phyloP scores from a whole-genome alignment of 2,329 filamentous ascomycete species.

The Aspergillus niger region DNA sequence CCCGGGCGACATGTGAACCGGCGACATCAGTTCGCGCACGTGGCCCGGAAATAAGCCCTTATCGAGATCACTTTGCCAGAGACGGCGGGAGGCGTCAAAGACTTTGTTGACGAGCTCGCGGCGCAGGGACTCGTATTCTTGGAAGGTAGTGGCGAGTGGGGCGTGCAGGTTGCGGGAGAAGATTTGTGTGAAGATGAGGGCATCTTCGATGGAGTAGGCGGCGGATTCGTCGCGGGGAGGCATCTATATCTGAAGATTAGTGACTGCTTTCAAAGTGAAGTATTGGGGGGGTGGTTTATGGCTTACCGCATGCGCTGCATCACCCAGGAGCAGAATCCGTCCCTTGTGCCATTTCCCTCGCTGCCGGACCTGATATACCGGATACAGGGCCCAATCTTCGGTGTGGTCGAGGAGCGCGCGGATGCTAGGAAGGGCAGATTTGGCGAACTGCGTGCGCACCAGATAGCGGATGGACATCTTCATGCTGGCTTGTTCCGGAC shows the following conservation, averaged over 20 bases:
- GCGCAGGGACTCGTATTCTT: constrained; percentile 36
- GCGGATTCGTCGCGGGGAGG: constrained; percentile 47
- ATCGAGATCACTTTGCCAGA: constrained; percentile 18
- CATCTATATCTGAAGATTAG: constrained; percentile 33
- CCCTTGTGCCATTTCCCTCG: constrained; percentile 40
- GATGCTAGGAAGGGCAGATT: constrained; percentile 34
- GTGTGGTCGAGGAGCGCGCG: constrained; percentile 33
- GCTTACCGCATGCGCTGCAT: constrained; percentile 48
- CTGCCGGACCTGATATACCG: constrained; percentile 40
- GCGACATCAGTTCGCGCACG: constrained; percentile 5
- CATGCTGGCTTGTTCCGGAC: constrained; percentile 30
- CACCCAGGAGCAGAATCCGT: constrained; percentile 43
- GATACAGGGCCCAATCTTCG: constrained; percentile 42
- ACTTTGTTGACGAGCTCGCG: constrained; percentile 38
- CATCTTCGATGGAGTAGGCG: constrained; percentile 45
- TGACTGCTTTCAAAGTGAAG: not conserved
- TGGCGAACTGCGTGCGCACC: constrained; percentile 35
- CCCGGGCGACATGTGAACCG: not conserved
- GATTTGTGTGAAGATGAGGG: constrained; percentile 40
- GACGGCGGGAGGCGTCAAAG: constrained; percentile 28
- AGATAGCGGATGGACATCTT: constrained; percentile 36
- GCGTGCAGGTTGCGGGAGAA: constrained; percentile 30
- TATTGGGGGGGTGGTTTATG: not conserved
- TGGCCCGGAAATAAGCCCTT: constrained; percentile 14
- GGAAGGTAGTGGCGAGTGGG: constrained; percentile 29